Percentiles rank a stretch among this genome's conserved stretches.
These are phyloP conservation scores for Ceratocystis papillata DNA, from an alignment of 2,329 filamentous ascomycete species.

Conservation along the genomic window DNA sequence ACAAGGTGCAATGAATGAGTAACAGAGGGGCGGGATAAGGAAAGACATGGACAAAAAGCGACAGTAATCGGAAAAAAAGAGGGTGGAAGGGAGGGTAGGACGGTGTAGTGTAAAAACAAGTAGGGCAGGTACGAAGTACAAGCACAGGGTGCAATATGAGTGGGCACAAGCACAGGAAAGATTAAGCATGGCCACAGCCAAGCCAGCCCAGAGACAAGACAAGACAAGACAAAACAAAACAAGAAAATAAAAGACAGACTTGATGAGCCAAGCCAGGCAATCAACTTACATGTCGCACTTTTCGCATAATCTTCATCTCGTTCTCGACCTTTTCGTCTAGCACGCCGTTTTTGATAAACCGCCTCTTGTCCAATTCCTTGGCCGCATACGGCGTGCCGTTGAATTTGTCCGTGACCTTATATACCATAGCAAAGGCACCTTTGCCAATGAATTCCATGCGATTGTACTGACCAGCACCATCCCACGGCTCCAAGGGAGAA, in stretches of 20 bases:
- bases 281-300: constrained; percentile 61
- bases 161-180: too few relatives aligned
- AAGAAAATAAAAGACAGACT: neutral
- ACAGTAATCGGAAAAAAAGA: too few relatives aligned
- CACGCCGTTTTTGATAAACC: constrained; percentile 85
- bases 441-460: constrained; percentile 73
- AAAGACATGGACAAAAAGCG: neutral
- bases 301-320: constrained; percentile 92
- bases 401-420: constrained; percentile 76
- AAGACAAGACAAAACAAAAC: neutral
- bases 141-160: too few relatives aligned
- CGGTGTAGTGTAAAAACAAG: too few relatives aligned
- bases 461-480: constrained; percentile 75
- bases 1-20: constrained; percentile 12
- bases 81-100: constrained; percentile 20
- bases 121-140: too few relatives aligned
- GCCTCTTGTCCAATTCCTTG: constrained; percentile 87
- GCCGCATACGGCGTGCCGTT: constrained; percentile 77
- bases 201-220: neutral
- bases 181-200: too few relatives aligned
- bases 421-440: constrained; percentile 89
- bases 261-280: neutral
- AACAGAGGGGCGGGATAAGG: neutral
- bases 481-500: constrained; percentile 43
- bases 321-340: constrained; percentile 88